These are phyloP conservation scores for Spergularia marina DNA, from an alignment of 148 eudicot species.

Conservation along the genomic window DNA sequence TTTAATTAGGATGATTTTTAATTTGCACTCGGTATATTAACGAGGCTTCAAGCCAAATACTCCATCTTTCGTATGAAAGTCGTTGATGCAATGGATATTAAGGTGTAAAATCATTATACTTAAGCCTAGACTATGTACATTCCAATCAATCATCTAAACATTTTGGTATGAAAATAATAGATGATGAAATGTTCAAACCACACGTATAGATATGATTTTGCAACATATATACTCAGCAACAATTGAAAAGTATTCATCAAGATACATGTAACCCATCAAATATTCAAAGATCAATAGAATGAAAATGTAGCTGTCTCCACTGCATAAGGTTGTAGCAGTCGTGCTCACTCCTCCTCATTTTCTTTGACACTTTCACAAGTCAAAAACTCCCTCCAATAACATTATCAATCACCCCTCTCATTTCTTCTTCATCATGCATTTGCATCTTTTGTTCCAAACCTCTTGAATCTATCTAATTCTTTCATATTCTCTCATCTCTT, in stretches of 20 bases:
- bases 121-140: too few relatives aligned
- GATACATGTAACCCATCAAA: neutral
- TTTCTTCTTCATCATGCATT: neutral
- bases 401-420: neutral
- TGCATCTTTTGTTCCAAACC: slow-evolving; percentile 15
- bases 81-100: too few relatives aligned
- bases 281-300: neutral
- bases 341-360: slow-evolving; percentile 26
- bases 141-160: too few relatives aligned
- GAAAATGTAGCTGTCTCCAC: slow-evolving; percentile 18
- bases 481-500: neutral
- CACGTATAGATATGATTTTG: too few relatives aligned
- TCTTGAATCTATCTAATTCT: neutral
- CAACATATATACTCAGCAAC: too few relatives aligned
- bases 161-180: too few relatives aligned
- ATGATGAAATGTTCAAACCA: too few relatives aligned
- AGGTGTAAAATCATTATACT: too few relatives aligned
- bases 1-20: too few relatives aligned
- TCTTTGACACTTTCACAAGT: slow-evolving; percentile 33
- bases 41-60: too few relatives aligned
- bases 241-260: neutral
- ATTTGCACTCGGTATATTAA: too few relatives aligned
- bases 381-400: slow-evolving; percentile 14
- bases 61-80: too few relatives aligned
- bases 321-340: slow-evolving; percentile 14